Percentiles rank a stretch among this genome's conserved stretches.
Evolutionary conservation across 2,329 filamentous ascomycete genomes (phyloP).

Genomic region (Daldinia sp.): DNA sequence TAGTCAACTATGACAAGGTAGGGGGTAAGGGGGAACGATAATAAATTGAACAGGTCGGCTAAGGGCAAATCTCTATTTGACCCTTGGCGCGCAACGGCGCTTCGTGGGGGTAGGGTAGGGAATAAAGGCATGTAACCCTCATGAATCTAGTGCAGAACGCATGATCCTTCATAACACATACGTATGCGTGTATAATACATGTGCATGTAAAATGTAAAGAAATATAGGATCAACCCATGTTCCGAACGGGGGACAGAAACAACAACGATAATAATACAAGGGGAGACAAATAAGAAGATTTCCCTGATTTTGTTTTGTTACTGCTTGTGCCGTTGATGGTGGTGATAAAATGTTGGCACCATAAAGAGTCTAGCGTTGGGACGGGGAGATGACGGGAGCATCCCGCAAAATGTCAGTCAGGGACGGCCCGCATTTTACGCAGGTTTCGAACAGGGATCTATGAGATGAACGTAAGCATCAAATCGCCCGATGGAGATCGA

Average conservation of each 20-base stretch:
- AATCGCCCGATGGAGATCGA: slow-evolving; percentile 43
- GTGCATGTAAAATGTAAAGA: not conserved
- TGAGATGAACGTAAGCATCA: slow-evolving; percentile 24
- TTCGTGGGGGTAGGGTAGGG: not conserved
- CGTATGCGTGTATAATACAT: not conserved
- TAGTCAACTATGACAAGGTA: slow-evolving; percentile 8
- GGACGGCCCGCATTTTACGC: slow-evolving; percentile 42
- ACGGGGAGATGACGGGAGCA: slow-evolving; percentile 40
- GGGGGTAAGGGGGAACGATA: not conserved
- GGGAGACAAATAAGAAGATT: slow-evolving; percentile 19
- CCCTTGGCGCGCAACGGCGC: slow-evolving; percentile 7
- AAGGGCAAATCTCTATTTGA: slow-evolving; percentile 9
- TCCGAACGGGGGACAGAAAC: not conserved
- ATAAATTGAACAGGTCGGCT: slow-evolving; percentile 13
- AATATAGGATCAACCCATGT: slow-evolving; percentile 13
- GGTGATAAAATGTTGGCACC: slow-evolving; percentile 7
- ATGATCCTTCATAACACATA: slow-evolving; percentile 18
- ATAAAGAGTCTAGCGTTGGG: slow-evolving; percentile 29
- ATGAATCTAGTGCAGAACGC: slow-evolving; percentile 17
- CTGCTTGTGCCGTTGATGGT: not conserved
- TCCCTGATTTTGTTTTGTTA: slow-evolving; percentile 11
- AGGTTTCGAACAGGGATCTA: slow-evolving; percentile 28
- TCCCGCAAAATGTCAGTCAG: slow-evolving; percentile 37
- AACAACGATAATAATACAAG: slow-evolving; percentile 15
- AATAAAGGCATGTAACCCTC: slow-evolving; percentile 21